Conservation (phyloP, 2,329 filamentous ascomycete genomes). For the Verticillium dahliae region DNA sequence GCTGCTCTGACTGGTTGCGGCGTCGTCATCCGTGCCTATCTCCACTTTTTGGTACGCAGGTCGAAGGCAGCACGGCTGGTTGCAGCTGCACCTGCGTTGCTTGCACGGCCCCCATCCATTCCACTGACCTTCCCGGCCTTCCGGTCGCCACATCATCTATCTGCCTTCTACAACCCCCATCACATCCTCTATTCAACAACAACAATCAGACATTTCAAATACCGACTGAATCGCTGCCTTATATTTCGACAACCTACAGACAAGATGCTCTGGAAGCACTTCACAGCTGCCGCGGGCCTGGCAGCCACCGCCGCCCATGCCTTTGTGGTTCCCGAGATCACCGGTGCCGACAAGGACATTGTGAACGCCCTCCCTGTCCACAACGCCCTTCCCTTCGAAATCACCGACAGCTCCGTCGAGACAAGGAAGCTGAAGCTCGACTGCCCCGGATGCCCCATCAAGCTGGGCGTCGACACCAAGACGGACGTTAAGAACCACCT, state of each 20-base stretch:
- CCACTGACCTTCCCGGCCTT: not conserved
- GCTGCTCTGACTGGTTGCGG: not conserved
- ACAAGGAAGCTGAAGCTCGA: constrained; percentile 38
- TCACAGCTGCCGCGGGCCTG: constrained; percentile 25
- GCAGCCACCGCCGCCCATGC: constrained; percentile 28
- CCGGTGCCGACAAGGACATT: constrained; percentile 32
- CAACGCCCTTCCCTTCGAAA: constrained; percentile 16
- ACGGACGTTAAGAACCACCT: constrained; percentile 30
- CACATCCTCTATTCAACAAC: not conserved
- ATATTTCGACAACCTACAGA: not conserved
- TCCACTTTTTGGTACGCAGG: not conserved
- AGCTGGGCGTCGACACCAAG: constrained; percentile 15
- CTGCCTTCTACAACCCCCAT: not conserved
- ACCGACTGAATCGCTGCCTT: not conserved
- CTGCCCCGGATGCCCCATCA: constrained; percentile 47
- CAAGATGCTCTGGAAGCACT: constrained; percentile 24
- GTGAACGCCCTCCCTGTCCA: constrained; percentile 31
- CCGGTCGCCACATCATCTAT: not conserved
- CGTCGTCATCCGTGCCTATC: not conserved
- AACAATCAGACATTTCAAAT: not conserved
- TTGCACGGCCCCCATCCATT: not conserved
- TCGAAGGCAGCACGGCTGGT: not conserved
- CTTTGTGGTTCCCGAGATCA: constrained; percentile 46
- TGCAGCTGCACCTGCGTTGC: not conserved
- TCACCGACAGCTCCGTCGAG: constrained; percentile 25